phyloP scores from a whole-genome alignment of 768 basidiomycete genomes.

The Boletus vinaceobasis region DNA sequence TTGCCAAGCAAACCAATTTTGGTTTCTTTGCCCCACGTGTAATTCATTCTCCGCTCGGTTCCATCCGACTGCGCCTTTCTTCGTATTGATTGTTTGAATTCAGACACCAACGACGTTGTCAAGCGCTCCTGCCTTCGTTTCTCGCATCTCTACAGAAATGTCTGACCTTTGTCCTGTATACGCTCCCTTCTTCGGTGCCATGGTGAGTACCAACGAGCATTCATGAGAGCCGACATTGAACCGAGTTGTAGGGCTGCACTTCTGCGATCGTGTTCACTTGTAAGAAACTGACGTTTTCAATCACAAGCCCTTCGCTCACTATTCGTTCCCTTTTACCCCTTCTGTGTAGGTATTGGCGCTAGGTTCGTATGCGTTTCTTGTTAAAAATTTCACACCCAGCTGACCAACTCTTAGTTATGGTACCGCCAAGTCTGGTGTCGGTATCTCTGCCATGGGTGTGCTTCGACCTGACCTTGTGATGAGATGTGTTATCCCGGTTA shows the following conservation, averaged over 20 bases:
- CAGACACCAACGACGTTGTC: not conserved
- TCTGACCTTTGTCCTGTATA: slow-evolving; percentile 90
- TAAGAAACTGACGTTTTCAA: slow-evolving; percentile 39
- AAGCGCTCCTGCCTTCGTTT: not conserved
- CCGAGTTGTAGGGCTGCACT: slow-evolving; percentile 74
- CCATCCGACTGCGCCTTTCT: slow-evolving; percentile 11
- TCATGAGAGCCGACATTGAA: slow-evolving; percentile 8
- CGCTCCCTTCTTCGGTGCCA: slow-evolving; percentile 96
- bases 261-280: slow-evolving; percentile 97
- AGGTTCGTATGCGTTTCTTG: slow-evolving; percentile 47
- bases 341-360: slow-evolving; percentile 71
- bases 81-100: slow-evolving; percentile 8
- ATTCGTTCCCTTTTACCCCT: not conserved
- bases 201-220: slow-evolving; percentile 52
- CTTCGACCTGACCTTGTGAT: slow-evolving; percentile 97
- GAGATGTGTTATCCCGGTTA: slow-evolving; percentile 95
- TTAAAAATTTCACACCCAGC: not conserved
- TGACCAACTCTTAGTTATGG: slow-evolving; percentile 69
- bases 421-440: slow-evolving; percentile 98
- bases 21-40: slow-evolving; percentile 3
- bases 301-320: not conserved
- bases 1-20: slow-evolving; percentile 25
- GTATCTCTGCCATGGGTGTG: slow-evolving; percentile 97
- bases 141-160: slow-evolving; percentile 36
- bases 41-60: slow-evolving; percentile 26